Conservation (phyloP, 2,329 filamentous ascomycete species). For the Hymenoscyphus fraxineus region DNA sequence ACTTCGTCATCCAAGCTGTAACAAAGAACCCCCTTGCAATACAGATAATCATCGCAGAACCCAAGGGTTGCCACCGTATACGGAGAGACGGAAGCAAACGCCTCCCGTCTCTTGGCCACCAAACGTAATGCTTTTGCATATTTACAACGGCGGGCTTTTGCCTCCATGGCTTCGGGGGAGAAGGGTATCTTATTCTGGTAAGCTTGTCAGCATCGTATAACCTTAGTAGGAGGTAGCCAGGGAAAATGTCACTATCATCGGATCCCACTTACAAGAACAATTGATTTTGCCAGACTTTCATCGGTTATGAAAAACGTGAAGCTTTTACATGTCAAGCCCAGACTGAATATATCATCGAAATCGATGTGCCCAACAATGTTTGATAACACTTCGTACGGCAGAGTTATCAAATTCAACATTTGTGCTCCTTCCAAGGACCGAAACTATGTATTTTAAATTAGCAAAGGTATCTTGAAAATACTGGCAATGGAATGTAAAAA, state of each 20-base stretch:
- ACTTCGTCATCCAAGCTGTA: constrained; percentile 54
- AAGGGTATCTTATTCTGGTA: constrained; percentile 29
- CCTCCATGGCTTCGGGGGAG: constrained; percentile 28
- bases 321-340: constrained; percentile 27
- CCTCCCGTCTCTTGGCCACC: constrained; percentile 56
- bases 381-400: constrained; percentile 34
- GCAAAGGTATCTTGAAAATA: background rate
- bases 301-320: constrained; percentile 28
- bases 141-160: constrained; percentile 15
- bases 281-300: constrained; percentile 31
- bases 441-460: background rate
- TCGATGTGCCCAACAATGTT: constrained; percentile 28
- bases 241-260: background rate
- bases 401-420: constrained; percentile 28
- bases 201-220: constrained; percentile 16
- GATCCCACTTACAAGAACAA: constrained; percentile 27
- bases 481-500: background rate
- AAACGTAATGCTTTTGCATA: constrained; percentile 55
- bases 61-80: constrained; percentile 59
- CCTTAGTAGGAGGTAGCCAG: background rate
- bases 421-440: background rate
- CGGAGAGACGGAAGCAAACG: constrained; percentile 58
- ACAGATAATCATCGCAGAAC: constrained; percentile 58
- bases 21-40: constrained; percentile 60
- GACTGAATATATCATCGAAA: constrained; percentile 33